Conservation (phyloP, 192 early-diverging fungal species). For the Hyaloraphidium curvatum region DNA sequence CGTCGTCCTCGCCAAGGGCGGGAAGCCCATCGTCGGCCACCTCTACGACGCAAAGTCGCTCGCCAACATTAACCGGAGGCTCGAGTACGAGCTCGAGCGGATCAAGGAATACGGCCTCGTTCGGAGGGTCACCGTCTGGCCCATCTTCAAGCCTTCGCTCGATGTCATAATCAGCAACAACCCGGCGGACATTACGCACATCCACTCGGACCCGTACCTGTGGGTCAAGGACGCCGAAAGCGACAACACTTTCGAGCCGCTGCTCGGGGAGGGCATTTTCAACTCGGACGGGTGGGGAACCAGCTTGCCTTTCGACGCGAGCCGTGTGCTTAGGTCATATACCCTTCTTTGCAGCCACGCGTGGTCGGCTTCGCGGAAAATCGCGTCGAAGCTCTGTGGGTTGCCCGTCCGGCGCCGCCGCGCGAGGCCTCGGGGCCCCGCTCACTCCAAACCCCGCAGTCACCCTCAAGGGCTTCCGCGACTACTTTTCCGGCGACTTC, state of each 20-base stretch:
- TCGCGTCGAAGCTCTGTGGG: constrained; percentile 8
- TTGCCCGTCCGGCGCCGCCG: too few species aligned
- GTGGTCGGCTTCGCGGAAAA: constrained; percentile 16
- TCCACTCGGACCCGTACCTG: background rate
- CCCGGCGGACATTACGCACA: background rate
- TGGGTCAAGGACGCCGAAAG: background rate
- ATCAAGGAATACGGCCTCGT: background rate
- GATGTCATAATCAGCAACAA: constrained; percentile 1
- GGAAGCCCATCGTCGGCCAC: background rate
- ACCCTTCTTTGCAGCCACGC: constrained; percentile 40
- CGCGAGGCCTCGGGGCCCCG: too few species aligned
- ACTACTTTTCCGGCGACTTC: constrained; percentile 1
- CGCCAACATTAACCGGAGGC: too few species aligned
- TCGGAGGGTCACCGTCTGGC: background rate
- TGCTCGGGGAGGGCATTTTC: constrained; percentile 1
- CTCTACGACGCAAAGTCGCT: background rate
- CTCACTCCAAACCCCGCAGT: background rate
- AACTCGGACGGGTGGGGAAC: constrained; percentile 1
- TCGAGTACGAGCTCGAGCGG: background rate
- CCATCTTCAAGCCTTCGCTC: background rate
- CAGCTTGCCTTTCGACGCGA: too few species aligned
- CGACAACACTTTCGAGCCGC: background rate
- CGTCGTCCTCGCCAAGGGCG: background rate
- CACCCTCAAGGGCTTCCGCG: background rate
- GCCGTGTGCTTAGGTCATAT: too few species aligned